phyloP scores from a whole-genome alignment of 73 alveolate species.

The Blepharisma stoltei region DNA sequence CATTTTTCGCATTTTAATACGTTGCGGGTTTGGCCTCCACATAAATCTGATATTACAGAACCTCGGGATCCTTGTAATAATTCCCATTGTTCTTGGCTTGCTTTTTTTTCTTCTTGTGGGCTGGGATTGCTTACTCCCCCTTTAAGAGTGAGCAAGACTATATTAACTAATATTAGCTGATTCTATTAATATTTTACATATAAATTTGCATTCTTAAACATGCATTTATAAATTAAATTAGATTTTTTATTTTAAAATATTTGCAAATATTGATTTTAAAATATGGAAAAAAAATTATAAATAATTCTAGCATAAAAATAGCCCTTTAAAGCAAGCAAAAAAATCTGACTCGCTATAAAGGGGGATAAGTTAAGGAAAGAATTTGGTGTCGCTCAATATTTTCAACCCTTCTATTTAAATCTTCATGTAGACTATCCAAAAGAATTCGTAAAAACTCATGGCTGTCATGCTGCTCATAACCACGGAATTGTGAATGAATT shows the following conservation, averaged over 20 bases:
- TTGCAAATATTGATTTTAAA: no score
- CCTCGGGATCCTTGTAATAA: not conserved
- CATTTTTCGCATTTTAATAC: not conserved
- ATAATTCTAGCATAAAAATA: no score
- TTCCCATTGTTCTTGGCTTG: conserved; percentile 22
- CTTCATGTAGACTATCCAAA: conserved; percentile 27
- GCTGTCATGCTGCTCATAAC: conserved; percentile 29
- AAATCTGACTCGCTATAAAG: no score
- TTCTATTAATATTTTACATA: no score
- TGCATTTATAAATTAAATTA: no score
- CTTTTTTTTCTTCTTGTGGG: not conserved
- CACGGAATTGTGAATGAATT: conserved; percentile 11
- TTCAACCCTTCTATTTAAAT: conserved; percentile 13
- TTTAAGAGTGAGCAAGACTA: no score
- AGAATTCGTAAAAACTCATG: conserved; percentile 25
- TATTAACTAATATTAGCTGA: no score
- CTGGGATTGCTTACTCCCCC: not conserved
- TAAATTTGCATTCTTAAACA: no score
- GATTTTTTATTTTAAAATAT: no score
- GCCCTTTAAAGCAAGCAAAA: no score
- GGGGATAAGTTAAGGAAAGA: no score
- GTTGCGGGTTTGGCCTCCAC: conserved; percentile 29
- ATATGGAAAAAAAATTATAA: no score
- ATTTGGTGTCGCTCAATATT: not conserved
- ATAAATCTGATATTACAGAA: conserved; percentile 5